These are phyloP conservation scores for Gossypium turneri DNA, from an alignment of 345 rosid genomes.

Conservation along the genomic window DNA sequence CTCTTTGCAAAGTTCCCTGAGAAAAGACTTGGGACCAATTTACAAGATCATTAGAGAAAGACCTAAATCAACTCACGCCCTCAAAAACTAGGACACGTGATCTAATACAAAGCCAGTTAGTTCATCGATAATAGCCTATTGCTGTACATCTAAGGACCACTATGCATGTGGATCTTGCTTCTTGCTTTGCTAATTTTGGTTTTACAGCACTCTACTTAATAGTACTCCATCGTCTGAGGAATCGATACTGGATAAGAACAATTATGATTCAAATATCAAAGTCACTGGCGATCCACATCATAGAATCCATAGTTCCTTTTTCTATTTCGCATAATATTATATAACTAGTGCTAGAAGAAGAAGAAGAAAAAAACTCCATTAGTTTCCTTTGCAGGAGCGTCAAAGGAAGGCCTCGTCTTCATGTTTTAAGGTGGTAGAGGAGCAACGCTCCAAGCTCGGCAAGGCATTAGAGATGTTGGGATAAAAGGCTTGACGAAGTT, in stretches of 20 bases:
- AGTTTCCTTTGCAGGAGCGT: not conserved
- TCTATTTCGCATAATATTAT: not conserved
- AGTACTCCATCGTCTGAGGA: not conserved
- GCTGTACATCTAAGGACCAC: not conserved
- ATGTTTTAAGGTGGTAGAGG: conserved; percentile 5
- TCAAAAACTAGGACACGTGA: not conserved
- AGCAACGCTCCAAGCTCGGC: not conserved
- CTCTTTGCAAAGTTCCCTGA: not conserved
- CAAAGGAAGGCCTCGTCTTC: not conserved
- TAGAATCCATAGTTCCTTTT: not conserved
- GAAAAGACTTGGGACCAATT: not conserved
- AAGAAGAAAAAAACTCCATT: not conserved
- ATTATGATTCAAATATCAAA: not conserved
- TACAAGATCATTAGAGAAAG: not conserved
- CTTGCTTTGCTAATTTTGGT: not conserved
- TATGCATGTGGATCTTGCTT: not conserved
- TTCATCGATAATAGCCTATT: not conserved
- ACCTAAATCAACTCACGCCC: not conserved
- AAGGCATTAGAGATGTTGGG: conserved; percentile 5
- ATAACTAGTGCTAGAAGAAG: not conserved
- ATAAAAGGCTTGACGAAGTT: conserved; percentile 40
- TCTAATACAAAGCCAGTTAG: not conserved
- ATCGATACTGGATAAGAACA: not conserved
- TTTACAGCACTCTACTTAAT: not conserved
- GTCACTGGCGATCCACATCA: not conserved